These are phyloP conservation scores for Trichophyton simii DNA, from an alignment of 2,329 filamentous ascomycete species.

Conservation along the genomic window DNA sequence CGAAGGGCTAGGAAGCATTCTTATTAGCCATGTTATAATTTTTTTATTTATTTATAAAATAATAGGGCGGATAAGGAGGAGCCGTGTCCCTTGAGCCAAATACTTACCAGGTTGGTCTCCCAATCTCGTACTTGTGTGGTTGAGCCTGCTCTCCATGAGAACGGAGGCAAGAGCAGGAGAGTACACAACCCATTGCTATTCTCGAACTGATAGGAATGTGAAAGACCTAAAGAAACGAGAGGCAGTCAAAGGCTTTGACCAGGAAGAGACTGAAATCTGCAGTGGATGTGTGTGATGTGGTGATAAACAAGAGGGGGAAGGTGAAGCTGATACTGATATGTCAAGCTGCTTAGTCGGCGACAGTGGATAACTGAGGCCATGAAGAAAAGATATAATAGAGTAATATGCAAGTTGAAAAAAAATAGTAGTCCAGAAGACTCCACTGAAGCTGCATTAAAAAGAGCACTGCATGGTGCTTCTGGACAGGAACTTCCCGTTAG, in stretches of 20 bases:
- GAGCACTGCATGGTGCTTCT: background rate
- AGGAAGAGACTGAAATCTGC: background rate
- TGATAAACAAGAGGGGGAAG: background rate
- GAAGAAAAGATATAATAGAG: background rate
- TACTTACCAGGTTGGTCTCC: slow-evolving; percentile 1
- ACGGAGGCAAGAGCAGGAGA: slow-evolving; percentile 3
- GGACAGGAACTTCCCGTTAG: background rate
- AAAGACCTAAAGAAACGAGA: background rate
- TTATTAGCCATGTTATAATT: background rate
- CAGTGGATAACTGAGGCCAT: background rate
- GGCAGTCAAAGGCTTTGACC: background rate
- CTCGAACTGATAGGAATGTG: background rate
- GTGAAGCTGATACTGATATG: background rate
- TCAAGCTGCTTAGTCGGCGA: background rate
- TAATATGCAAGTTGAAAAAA: background rate
- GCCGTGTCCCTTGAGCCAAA: background rate
- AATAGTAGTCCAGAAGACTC: background rate
- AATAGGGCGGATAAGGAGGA: background rate
- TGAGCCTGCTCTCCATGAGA: background rate
- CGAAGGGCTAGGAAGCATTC: background rate
- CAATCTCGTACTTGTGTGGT: slow-evolving; percentile 1
- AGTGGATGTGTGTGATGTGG: background rate
- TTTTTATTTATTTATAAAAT: background rate
- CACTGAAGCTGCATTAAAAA: background rate
- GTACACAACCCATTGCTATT: slow-evolving; percentile 3